Base-by-base conservation (phyloP, 129 eudicot genomes). In the Oenanthe sinensis region DNA sequence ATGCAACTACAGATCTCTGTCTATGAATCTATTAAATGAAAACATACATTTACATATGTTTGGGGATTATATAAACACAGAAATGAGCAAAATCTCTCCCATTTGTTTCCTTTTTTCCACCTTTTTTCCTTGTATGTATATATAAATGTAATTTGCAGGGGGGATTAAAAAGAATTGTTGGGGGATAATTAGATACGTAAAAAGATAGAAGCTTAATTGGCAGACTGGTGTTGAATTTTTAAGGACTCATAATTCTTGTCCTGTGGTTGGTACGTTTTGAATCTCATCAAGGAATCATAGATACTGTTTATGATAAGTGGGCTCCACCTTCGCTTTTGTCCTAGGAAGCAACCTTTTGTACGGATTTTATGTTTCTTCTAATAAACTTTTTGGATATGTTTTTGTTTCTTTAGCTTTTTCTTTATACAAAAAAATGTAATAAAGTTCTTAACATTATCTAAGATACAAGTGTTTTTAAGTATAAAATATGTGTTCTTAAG, bases 241-340 rank as follows among this genome's bases (percentile, higher is more conserved):
- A 28, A 14, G 40, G 16, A 30, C 16, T 28, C 7, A 0, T 10
- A 16, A 47, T 71, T 40, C 14, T 45, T 12, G 42, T 67, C 42
- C 71, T 22, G 76, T 71, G 76, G 76, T 71, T 71, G 76, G 49
- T 71, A 42, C 76, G 50, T 75, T 75, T 74, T 15, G 63, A n/a
- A 71, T 71, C 76, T 71, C 10, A 2, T 67, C 14, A 43, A 72
- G 33, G 33, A 4, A 72, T n/a, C 24, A 42, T 26, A 9, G 8
- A 43, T 26, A 40, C 46, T 2, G 76, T n/a, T n/a, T n/a, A n/a
- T n/a, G 76, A 42, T 74, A 28, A 4, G 40, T 46, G 55, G 60
- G 60, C 16, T 26, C 77, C 60, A 74, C 40, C 0, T 12, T 1
- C 46, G 39, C 28, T 45, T 46, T 45, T 73, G 76, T 74, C 77